Evolutionary conservation across 805 yeast genomes (phyloP), one percentile per base, ranked within the genome.

Genomic region (Nakazawaea laoshanensis): DNA sequence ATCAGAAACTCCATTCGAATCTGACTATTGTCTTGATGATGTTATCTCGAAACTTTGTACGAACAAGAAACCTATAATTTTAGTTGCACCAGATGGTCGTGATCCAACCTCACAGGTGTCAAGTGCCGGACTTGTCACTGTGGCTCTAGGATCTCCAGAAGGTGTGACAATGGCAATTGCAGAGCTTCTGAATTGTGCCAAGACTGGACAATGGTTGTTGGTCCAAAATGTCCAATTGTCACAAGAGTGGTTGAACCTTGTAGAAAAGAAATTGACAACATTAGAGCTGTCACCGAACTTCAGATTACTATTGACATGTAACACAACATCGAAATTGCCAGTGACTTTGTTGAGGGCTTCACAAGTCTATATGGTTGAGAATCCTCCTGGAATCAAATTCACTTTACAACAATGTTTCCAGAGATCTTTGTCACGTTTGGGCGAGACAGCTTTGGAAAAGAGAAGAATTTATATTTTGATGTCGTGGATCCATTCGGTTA

Each of bases 161-260:
- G 78, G 83, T 7, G 51, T 62, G 2, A 67, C 59, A 3, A 55
- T 63, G 25, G 88, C 89, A 0, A 70, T 68, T 15, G 55, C 59
- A 31, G 71, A 73, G n/a, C 55, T 85, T 7, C 46, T 50, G 1
- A 52, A 49, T 7, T 71, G 74, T 0, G 47, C 65, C 1, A 55
- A 49, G n/a, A 47, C 48, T 1, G 86, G 84, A 0, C 45, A 51
- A 2, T 86, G 95, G 95, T 52, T 89, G 0, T 45, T 88, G 19
- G 52, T 89, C 19, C 95, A 89, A 48, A 88, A 88, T 47, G 59
- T 84, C 9, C 95, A 89, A 38, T 67, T 81, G 65, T 73, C 92
- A 0, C 57, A 68, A 1, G 51, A 48, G 3, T 80, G 94, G 86
- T 55, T 83, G 18, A 70, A 65, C 10, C 47, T 59, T 7, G 52